Base-by-base conservation (phyloP, 2,329 filamentous ascomycete genomes). In the Colletotrichum sp. region DNA sequence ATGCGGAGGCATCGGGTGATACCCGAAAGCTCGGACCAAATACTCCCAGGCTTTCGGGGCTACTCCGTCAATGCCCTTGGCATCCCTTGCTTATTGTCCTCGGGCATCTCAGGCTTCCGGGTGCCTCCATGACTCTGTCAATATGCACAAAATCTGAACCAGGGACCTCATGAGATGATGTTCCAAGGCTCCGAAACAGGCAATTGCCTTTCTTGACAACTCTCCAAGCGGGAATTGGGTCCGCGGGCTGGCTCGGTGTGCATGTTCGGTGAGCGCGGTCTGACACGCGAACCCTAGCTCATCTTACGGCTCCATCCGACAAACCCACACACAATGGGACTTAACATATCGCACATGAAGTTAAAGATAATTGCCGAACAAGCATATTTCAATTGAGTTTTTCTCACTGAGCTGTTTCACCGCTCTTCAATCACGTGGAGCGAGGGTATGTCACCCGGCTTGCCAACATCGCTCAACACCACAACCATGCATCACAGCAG, bases 11-110 rank as follows among this genome's bases (percentile, higher is more conserved):
- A 16, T 29, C 59, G 59, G 67, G 16, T 15, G 21, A 38, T 24
- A 21, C 13, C 31, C 43, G 43, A 69, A 69, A 55, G 59, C 61
- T 33, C 27, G 67, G 59, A 55, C 59, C 24, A 69, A 12, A 2
- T 13, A 6, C 24, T 7, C 9, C 33, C 33, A 18, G 1, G 7
- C 0, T 13, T n/a, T 18, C 24, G 67, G 59, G 59, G 12, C 16
- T 38, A 55, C 58, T 63, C 31, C 59, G 67, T 27, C 51, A 33
- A 27, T 21, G 21, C 54, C 3, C 54, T 57, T 29, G 54, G 54
- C 54, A 29, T 57, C 16, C n/a, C 9, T 36, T n/a, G n/a, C 54
- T n/a, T 61, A 11, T 27, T 24, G 5, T 31, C 13, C 57, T 18
- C n/a, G 57, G 29, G 29, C 11, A 33, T 33, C 29, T 29, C 57